These are phyloP conservation scores for Globisporangium emineosum DNA, from an alignment of 352 stramenopile species.

Conservation along the genomic window DNA sequence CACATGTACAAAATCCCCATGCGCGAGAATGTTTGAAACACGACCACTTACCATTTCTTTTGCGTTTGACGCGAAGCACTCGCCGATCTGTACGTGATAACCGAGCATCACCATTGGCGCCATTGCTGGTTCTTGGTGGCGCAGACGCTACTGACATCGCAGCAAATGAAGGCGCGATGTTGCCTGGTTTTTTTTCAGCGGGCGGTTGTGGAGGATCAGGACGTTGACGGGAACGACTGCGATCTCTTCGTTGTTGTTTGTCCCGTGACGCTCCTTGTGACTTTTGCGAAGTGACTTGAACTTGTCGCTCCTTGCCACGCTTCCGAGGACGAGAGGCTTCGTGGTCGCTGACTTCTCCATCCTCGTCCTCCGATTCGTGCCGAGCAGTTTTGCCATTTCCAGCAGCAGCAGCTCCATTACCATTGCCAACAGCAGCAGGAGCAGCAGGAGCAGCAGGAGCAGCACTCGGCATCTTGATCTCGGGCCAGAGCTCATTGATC, in stretches of 20 bases:
- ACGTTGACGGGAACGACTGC: slow-evolving; percentile 10
- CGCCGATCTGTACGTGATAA: background rate
- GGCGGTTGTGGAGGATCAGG: slow-evolving; percentile 2
- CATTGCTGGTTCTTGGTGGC: background rate
- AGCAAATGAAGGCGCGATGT: background rate
- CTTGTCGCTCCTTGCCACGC: slow-evolving; percentile 11
- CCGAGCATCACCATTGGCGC: background rate
- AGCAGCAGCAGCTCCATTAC: slow-evolving; percentile 12
- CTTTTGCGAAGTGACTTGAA: slow-evolving; percentile 16
- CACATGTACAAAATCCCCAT: background rate
- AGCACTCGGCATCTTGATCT: slow-evolving; percentile 29
- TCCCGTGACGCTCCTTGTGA: background rate
- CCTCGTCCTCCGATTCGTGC: slow-evolving; percentile 5
- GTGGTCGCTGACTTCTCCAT: slow-evolving; percentile 10
- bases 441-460: background rate
- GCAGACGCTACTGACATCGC: background rate
- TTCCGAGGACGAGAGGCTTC: slow-evolving; percentile 3
- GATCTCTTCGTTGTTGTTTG: slow-evolving; percentile 12
- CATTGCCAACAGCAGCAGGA: background rate
- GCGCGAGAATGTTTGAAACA: background rate
- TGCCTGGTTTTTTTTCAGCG: background rate
- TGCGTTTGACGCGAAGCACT: slow-evolving; percentile 5
- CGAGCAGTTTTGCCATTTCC: slow-evolving; percentile 13
- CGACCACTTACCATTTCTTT: slow-evolving; percentile 11
- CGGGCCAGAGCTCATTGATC: slow-evolving; percentile 61